Conservation (phyloP, 768 basidiomycete genomes). For the Xanthoconium purpureum region DNA sequence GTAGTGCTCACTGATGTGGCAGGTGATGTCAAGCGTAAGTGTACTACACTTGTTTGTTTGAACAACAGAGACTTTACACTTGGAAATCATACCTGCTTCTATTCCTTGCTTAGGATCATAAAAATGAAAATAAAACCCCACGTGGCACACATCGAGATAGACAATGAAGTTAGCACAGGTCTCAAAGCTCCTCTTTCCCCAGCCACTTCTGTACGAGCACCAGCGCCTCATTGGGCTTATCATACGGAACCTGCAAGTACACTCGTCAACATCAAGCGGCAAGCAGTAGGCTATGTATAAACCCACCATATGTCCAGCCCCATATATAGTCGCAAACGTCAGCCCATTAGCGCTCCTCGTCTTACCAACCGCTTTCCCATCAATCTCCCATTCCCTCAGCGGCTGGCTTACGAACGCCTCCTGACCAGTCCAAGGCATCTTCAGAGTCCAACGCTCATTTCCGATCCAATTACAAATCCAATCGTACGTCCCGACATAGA, state of each 20-base stretch:
- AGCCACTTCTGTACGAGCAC: conserved; percentile 51
- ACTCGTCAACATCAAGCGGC: conserved; percentile 1
- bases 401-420: conserved; percentile 45
- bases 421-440: conserved; percentile 68
- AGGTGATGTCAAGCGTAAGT: too few species aligned
- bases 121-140: too few species aligned
- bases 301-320: conserved; percentile 74
- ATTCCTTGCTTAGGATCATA: too few species aligned
- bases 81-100: too few species aligned
- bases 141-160: too few species aligned
- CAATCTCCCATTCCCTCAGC: conserved; percentile 59
- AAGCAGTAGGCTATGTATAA: neutral
- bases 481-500: conserved; percentile 73
- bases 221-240: conserved; percentile 56
- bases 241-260: conserved; percentile 54
- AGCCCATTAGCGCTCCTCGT: conserved; percentile 58
- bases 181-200: conserved; percentile 25
- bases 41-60: too few species aligned
- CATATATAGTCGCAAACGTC: conserved; percentile 63
- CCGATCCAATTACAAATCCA: conserved; percentile 82
- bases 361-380: conserved; percentile 47
- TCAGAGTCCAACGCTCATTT: conserved; percentile 73
- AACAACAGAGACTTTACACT: too few species aligned
- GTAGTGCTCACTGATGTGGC: too few species aligned
- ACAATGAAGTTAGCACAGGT: too few species aligned